Base-by-base conservation (phyloP, 2,329 filamentous ascomycete genomes). In the Penicillium sp. region DNA sequence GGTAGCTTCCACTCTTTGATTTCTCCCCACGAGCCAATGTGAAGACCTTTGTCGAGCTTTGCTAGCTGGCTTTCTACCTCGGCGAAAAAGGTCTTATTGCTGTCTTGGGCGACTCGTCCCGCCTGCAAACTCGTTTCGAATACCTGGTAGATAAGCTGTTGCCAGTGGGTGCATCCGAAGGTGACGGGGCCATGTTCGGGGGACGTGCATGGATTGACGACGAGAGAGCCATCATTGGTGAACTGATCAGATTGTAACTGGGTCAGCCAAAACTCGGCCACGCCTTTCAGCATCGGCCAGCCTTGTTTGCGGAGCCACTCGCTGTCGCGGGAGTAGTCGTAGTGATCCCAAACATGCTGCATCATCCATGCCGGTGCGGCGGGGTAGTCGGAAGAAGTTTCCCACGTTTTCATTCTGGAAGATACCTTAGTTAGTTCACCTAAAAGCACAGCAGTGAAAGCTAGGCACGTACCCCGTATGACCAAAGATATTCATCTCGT, bases 401-500 rank as follows among this genome's bases (percentile, higher is more conserved):
- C 76, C 20, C 74, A 73, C 28, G 75, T 75, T 60, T 82, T 81
- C 74, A 83, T 81, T 0, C 48, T 51, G 17, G 11, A 28, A 15
- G 2, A 8, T 2, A 25, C 4, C 14, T 25, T 14, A 25, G 41
- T 43, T 20, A 14, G 10, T 7, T 25, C 20, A 7, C 22, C 11
- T 8, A 5, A 6, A 6, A 43, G 15, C 3, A 22, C 41, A 22
- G 20, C 15, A 15, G 41, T 10, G 2, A 14, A 37, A 20, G 6
- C 1, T 22, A 28, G 25, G 25, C 5, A 38, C 48, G 7, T 51
- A 51, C 48, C 72, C 83, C 0, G 83, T 85, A 55, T 84, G 80
- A 0, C 84, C 84, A 53, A 85, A 86, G 1, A 83, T 82, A 59
- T 87, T 86, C 67, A 85, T 81, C 67, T 85, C 83, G 61, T 84